These are phyloP conservation scores for Colletotrichum caudatum DNA, from an alignment of 2,329 filamentous ascomycete species.

Conservation along the genomic window DNA sequence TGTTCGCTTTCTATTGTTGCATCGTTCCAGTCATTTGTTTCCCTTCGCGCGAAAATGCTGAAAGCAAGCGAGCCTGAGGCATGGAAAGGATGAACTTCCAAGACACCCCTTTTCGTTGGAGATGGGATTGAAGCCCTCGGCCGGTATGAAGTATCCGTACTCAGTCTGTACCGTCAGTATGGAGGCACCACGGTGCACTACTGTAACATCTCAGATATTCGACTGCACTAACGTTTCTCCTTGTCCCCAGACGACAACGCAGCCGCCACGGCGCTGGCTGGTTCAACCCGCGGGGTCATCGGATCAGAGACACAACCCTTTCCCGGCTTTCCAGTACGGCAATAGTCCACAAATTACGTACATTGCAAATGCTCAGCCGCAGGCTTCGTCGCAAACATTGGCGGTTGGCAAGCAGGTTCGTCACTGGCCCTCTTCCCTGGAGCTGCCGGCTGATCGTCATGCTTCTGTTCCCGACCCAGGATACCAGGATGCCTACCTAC, in stretches of 20 bases:
- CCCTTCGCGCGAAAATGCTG: not conserved
- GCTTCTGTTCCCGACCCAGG: conserved; percentile 16
- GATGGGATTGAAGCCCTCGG: too few relatives aligned
- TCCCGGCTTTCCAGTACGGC: conserved; percentile 11
- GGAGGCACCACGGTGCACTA: too few relatives aligned
- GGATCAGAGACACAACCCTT: not conserved
- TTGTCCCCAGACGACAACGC: conserved; percentile 16
- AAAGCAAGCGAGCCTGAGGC: too few relatives aligned
- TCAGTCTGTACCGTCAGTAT: too few relatives aligned
- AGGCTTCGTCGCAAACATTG: conserved; percentile 27
- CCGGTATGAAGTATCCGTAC: too few relatives aligned
- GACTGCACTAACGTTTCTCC: conserved; percentile 7
- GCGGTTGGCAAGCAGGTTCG: conserved; percentile 19
- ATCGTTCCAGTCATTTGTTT: conserved; percentile 1
- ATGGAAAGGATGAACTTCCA: too few relatives aligned
- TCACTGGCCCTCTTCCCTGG: not conserved
- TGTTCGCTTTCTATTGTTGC: conserved; percentile 23
- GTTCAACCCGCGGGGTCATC: not conserved
- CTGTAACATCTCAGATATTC: too few relatives aligned
- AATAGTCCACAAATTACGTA: conserved; percentile 9
- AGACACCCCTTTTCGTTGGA: too few relatives aligned
- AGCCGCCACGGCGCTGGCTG: conserved; percentile 18
- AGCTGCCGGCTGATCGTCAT: conserved; percentile 37
- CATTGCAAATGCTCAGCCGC: conserved; percentile 14
- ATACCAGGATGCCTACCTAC: conserved; percentile 23